Base-by-base conservation (phyloP, 495 filamentous ascomycete species). In the Amphirosellinia nigrospora region DNA sequence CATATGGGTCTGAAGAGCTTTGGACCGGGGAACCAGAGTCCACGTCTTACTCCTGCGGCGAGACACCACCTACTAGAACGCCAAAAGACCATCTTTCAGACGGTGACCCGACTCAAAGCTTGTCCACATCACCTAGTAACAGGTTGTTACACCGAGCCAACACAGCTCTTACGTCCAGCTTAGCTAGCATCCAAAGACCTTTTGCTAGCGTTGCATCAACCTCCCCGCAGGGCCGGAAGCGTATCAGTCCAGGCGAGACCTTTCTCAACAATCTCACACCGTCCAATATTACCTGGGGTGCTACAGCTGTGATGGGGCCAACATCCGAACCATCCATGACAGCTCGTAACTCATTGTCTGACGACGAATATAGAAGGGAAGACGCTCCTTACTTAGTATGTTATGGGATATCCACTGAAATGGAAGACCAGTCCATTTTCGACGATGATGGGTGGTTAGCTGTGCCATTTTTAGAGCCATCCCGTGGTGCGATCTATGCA, bases 341-440 rank as follows among this genome's bases (percentile, higher is more conserved):
- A 4, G 80, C 79, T 53, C 76, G 84, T 36, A 79, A 82, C 39
- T 84, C 84, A 11, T 70, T 85, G 50, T 85, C 85, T 15, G 80
- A 87, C 65, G 81, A 85, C 71, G 80, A 78, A 64, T 77, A 65
- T 39, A 76, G 73, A 59, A 77, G 77, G 70, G 83, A 86, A 15
- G 82, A 84, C 19, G 53, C 75, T 38, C 71, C 79, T 28, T 77
- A 80, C 21, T 76, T 80, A 72, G 77, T 83, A 36, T 81, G 84
- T 13, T 78, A 84, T 66, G 78, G 76, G 69, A 85, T 97, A 60
- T 88, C 84, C 16, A 86, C 90, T 16, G 86, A 85, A 1, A 86
- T 95, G 73, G 91, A 92, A 74, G 94, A 97, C 68, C 89, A 92
- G 72, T 85, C 86, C 48, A 84, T 86, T 39, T 97, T 97, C 66